Evolutionary conservation across 2,329 filamentous ascomycete species (phyloP).

Genomic region (Claviceps maximensis): DNA sequence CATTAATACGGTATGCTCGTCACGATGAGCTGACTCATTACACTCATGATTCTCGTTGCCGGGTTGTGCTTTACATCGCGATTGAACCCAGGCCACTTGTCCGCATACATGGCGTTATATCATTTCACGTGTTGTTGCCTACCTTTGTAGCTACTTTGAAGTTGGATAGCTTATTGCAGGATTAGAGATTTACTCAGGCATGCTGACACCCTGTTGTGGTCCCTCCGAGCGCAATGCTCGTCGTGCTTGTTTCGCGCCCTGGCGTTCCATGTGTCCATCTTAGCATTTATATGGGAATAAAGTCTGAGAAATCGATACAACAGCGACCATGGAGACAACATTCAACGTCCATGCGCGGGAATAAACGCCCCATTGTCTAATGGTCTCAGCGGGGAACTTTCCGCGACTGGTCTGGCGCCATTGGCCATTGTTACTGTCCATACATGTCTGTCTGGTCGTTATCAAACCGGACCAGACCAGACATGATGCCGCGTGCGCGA

Average conservation of each 20-base stretch:
- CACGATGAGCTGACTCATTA: background rate
- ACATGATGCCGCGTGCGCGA: too few relatives aligned
- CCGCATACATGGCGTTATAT: background rate
- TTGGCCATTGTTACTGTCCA: too few relatives aligned
- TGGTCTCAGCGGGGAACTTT: too few relatives aligned
- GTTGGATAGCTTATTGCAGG: background rate
- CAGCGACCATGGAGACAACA: background rate
- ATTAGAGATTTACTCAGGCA: background rate
- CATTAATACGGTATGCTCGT: conserved; percentile 14
- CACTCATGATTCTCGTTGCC: background rate
- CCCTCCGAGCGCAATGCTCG: background rate
- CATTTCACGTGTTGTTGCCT: background rate
- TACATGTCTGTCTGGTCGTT: too few relatives aligned
- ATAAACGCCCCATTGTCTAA: too few relatives aligned
- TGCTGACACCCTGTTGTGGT: background rate
- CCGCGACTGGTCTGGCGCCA: too few relatives aligned
- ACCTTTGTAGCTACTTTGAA: background rate
- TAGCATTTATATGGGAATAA: background rate
- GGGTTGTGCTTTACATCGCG: background rate
- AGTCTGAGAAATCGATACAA: background rate
- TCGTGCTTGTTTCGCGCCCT: background rate
- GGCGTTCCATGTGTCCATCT: background rate
- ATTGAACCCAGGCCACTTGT: background rate
- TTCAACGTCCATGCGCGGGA: too few relatives aligned
- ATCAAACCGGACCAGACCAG: too few relatives aligned